These are phyloP conservation scores for Jatropha multifida DNA, from an alignment of 441 rosid genomes.

Conservation along the genomic window DNA sequence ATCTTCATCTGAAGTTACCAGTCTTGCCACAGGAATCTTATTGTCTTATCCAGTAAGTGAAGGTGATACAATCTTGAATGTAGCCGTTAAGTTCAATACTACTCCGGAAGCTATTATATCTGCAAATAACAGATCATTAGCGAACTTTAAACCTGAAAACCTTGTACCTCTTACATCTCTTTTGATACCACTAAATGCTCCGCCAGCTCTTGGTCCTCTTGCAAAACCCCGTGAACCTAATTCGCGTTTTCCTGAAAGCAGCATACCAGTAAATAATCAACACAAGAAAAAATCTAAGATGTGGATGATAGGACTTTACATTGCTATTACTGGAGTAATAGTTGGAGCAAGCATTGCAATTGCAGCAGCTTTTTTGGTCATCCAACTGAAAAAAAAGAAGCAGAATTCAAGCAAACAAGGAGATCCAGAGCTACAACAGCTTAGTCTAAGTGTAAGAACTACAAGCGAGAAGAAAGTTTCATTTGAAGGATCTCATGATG, in stretches of 20 bases:
- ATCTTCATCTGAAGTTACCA: constrained; percentile 28
- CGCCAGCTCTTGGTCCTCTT: constrained; percentile 39
- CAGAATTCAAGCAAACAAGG: constrained; percentile 30
- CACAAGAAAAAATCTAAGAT: constrained; percentile 45
- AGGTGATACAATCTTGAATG: constrained; percentile 51
- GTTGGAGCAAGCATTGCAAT: constrained; percentile 55
- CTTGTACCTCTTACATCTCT: constrained; percentile 48
- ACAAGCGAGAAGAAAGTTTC: constrained; percentile 86
- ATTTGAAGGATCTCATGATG: constrained; percentile 71
- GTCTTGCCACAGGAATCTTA: constrained; percentile 34
- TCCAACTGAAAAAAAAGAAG: constrained; percentile 48
- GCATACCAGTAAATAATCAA: constrained; percentile 28
- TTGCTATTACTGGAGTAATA: constrained; percentile 51
- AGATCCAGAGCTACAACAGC: constrained; percentile 77
- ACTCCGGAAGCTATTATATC: constrained; percentile 59
- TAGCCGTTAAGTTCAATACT: constrained; percentile 61
- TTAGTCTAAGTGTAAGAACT: constrained; percentile 70
- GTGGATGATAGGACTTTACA: constrained; percentile 53
- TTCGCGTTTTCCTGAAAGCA: constrained; percentile 31
- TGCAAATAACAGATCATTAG: constrained; percentile 51
- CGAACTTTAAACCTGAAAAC: constrained; percentile 33
- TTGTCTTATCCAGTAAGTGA: constrained; percentile 61
- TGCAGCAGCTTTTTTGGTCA: constrained; percentile 43
- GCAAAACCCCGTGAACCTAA: constrained; percentile 41
- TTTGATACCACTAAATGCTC: constrained; percentile 55